Evolutionary conservation across 2,329 filamentous ascomycete genomes (phyloP).

Genomic region (Diplodia corticola): DNA sequence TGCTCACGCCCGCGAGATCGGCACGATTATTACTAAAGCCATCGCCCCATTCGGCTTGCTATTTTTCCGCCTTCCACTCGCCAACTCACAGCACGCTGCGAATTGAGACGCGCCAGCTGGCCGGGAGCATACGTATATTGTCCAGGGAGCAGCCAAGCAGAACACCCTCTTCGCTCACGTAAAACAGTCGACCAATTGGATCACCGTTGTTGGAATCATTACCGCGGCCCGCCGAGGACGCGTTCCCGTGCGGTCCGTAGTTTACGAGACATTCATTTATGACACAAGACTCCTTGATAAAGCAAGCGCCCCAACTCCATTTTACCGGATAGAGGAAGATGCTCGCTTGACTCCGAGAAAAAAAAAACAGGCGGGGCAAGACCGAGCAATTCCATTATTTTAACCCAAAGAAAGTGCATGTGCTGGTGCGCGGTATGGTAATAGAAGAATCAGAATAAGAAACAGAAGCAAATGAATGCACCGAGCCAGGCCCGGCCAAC

Average conservation of each 20-base stretch:
- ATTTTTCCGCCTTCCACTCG: not conserved
- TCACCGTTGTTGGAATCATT: not conserved
- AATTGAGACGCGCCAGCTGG: slow-evolving; percentile 7
- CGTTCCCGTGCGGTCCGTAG: not conserved
- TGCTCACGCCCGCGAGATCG: slow-evolving; percentile 6
- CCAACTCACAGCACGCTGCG: not conserved
- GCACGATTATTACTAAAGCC: slow-evolving; percentile 6
- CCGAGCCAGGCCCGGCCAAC: slow-evolving; percentile 9
- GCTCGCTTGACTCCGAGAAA: not conserved
- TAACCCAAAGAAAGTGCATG: slow-evolving; percentile 18
- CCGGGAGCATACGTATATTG: not conserved
- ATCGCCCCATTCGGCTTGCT: not conserved
- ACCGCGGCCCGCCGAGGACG: not conserved
- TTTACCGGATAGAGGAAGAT: not conserved
- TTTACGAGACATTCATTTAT: slow-evolving; percentile 12
- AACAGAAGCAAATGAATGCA: slow-evolving; percentile 16
- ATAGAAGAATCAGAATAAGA: slow-evolving; percentile 12
- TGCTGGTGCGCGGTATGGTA: slow-evolving; percentile 19
- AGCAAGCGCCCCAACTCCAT: not conserved
- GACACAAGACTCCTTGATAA: slow-evolving; percentile 13
- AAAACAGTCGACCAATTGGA: not conserved
- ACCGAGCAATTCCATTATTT: slow-evolving; percentile 16
- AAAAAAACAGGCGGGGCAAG: not conserved
- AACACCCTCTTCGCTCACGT: not conserved
- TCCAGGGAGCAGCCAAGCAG: not conserved